A percentile compares a stretch with the other conserved stretches of the same genome.
These are phyloP conservation scores for Musa itinerans DNA, from an alignment of 176 grass and related monocot species.

Conservation along the genomic window DNA sequence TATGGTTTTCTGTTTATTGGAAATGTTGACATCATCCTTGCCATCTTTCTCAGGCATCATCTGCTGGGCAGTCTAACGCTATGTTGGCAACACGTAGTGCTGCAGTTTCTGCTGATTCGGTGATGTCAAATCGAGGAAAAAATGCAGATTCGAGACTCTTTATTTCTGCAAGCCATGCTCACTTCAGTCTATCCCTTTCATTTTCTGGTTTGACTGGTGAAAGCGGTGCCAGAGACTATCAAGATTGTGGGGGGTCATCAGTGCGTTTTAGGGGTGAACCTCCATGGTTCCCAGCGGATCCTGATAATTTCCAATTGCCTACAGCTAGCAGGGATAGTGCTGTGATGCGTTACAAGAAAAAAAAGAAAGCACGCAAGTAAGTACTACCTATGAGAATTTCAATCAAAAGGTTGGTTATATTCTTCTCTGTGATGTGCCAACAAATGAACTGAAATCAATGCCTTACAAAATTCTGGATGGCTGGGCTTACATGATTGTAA, in stretches of 20 bases:
- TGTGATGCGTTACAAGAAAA: constrained; percentile 92
- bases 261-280: constrained; percentile 65
- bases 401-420: neutral
- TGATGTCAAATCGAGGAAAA: constrained; percentile 47
- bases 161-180: constrained; percentile 46
- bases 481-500: no score
- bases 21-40: neutral
- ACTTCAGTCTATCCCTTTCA: constrained; percentile 61
- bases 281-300: constrained; percentile 50
- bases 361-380: constrained; percentile 96
- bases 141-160: constrained; percentile 64
- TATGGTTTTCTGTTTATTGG: neutral
- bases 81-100: constrained; percentile 31
- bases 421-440: no score
- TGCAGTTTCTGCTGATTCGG: constrained; percentile 51
- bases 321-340: constrained; percentile 71
- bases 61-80: constrained; percentile 31
- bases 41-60: constrained; percentile 19
- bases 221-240: constrained; percentile 66
- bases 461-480: no score
- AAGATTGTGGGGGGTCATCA: constrained; percentile 74
- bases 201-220: constrained; percentile 94
- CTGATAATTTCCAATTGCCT: constrained; percentile 38
- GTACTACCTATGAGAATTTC: neutral
- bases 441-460: no score